Evolutionary conservation across 169 alveolate genomes (phyloP), one percentile per base, ranked within the genome.

Genomic region (Eimeria necatrix): DNA sequence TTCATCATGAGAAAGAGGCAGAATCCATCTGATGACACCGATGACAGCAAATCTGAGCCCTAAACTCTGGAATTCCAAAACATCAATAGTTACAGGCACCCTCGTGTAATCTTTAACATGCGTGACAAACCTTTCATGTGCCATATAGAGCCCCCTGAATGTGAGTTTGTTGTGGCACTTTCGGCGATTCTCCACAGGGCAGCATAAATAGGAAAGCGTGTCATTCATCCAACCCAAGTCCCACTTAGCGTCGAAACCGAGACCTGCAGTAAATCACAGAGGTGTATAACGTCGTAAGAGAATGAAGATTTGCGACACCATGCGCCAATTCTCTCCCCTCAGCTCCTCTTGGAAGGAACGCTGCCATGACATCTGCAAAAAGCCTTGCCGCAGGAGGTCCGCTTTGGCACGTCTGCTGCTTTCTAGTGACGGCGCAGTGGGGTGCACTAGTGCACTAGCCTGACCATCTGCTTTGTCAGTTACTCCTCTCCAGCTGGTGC

Each of bases 191-290:
- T 94, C 93, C 48, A 93, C 94, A 22, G 97, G 97, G 64, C 96
- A 74, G 61, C 96, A 95, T 51, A 96, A 71, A 53, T 96, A 96
- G 71, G 96, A 86, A 18, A 96, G 92, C 7, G 97, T 96, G 87
- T 96, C 97, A 92, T 96, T 96, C 97, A 96, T 96, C 97, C 97
- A 96, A 9, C 97, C 97, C 88, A 96, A 88, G 53, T 96, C 97
- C 97, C 97, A 96, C 88, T 96, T 96, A 1, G 96, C 97, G 59
- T 96, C 97, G 94, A 96, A 96, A 18, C 97, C 97, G 64, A 96
- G 94, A 14, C 97, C 97, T 91, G 89, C 73, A 41, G 20, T 5
- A 4, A 51, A 51, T 10, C 18, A 71, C 18, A 5, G 41, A 49
- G 73, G 52, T 18, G 51, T 53, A 12, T 18, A 22, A 32, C 41